These are phyloP conservation scores for Eucalyptus tenuipes DNA, from an alignment of 345 rosid genomes.

Conservation along the genomic window DNA sequence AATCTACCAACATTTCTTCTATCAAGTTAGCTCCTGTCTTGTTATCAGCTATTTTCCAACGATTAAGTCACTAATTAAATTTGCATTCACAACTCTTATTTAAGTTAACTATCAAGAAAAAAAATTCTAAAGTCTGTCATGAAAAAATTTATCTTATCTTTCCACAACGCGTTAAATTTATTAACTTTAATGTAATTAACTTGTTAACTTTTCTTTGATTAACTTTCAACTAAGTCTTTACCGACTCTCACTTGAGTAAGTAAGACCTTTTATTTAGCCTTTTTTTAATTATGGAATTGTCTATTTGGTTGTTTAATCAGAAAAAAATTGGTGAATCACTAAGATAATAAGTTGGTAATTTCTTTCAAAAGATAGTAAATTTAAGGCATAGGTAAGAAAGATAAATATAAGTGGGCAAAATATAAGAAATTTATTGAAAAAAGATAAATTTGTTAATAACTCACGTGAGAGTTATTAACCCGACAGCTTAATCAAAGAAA, in stretches of 20 bases:
- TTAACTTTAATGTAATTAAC: neutral
- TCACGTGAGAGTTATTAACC: neutral
- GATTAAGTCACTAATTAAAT: neutral
- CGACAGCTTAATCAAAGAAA: neutral
- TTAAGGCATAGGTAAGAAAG: neutral
- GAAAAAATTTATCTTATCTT: neutral
- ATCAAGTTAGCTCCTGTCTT: neutral
- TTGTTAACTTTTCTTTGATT: neutral
- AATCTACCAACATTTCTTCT: neutral
- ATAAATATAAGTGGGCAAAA: neutral
- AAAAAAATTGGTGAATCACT: neutral
- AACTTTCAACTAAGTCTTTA: neutral
- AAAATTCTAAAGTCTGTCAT: too few species aligned
- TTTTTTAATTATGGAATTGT: neutral
- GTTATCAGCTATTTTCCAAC: neutral
- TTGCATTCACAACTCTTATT: neutral
- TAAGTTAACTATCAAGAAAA: neutral
- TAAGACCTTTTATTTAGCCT: neutral
- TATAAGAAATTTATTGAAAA: neutral
- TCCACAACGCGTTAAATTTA: neutral
- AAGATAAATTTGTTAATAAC: neutral
- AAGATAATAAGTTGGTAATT: neutral
- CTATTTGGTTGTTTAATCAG: neutral
- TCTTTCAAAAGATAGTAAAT: neutral
- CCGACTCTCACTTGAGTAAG: neutral